Base-by-base conservation (phyloP, 2,329 filamentous ascomycete genomes). In the Clonostachys rhizophaga region DNA sequence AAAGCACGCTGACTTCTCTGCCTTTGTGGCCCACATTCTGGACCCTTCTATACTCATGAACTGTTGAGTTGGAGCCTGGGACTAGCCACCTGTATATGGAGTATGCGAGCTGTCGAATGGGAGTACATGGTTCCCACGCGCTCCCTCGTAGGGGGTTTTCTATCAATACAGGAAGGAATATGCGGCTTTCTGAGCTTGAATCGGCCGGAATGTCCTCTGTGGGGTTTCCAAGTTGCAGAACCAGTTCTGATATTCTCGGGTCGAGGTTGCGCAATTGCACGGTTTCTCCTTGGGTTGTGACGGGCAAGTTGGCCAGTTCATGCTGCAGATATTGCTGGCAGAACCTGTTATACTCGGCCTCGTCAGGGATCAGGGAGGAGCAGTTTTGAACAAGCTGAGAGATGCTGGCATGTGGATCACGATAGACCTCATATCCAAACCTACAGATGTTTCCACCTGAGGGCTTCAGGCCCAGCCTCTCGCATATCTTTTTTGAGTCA, bases 101-200 rank as follows among this genome's bases (percentile, higher is more conserved):
- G 55, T 84, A 86, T 2, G 76, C 79, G 18, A 84, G 53, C 42
- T 68, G 68, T 13, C 82, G 70, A 34, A 81, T 65, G 8, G 58
- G 47, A 24, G 66, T 69, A 47, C 78, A 78, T 48, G 75, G 67
- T 46, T 73, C 70, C 81, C 82, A 84, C 14, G 78, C 76, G 54
- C 74, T 83, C 40, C 72, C 71, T 33, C 74, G 71, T n/a, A 61
- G 57, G 16, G 75, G 74, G 48, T 73, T 75, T 52, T 86, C 82
- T 10, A 83, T 65, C 0, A 90, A 61, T 18, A 84, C 71, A 0
- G 85, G 83, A 1, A 91, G 71, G 58, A 86, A 91, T 12, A 89
- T 72, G 39, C 74, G 64, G 12, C 42, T 34, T 9, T 13, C 36
- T 24, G 37, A 14, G 8, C 65, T 56, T 1, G 53, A 49, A 3